A percentile compares a stretch with the other conserved stretches of the same genome.
phyloP scores from a whole-genome alignment of 768 basidiomycete genomes.

The Lepiota brunneoincarnata region DNA sequence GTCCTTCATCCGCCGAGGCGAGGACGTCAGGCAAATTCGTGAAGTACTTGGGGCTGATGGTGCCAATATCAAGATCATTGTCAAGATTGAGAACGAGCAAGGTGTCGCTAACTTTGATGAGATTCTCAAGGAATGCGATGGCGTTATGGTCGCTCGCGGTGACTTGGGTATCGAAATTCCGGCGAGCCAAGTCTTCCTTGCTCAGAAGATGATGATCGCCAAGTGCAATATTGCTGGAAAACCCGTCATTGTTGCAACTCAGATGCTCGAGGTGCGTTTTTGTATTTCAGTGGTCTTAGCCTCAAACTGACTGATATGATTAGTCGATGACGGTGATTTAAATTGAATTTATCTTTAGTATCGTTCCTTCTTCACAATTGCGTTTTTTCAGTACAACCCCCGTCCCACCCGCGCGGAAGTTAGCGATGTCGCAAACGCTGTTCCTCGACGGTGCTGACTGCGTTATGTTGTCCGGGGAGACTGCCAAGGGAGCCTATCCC shows the following conservation, averaged over 20 bases:
- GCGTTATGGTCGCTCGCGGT: constrained; percentile 99
- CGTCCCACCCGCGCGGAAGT: constrained; percentile 98
- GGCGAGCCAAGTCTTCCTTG: constrained; percentile 98
- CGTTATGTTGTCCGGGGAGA: constrained; percentile 99
- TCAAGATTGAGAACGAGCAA: constrained; percentile 99
- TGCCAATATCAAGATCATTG: constrained; percentile 96
- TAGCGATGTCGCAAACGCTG: constrained; percentile 98
- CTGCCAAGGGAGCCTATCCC: constrained; percentile 96
- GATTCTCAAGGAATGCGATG: constrained; percentile 91
- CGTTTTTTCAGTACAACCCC: constrained; percentile 78
- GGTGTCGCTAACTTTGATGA: constrained; percentile 99
- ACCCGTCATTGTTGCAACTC: constrained; percentile 97
- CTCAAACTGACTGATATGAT: constrained; percentile 14
- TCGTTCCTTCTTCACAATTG: background rate
- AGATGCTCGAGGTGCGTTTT: constrained; percentile 88
- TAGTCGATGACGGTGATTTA: constrained; percentile 87
- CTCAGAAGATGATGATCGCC: constrained; percentile 99
- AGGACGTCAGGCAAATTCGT: constrained; percentile 94
- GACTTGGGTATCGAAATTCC: constrained; percentile 99
- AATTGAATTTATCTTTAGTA: background rate
- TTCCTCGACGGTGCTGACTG: constrained; percentile 98
- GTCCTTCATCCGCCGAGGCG: constrained; percentile 93
- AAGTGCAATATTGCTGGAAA: constrained; percentile 99
- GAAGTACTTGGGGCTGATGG: constrained; percentile 93
- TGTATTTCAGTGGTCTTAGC: background rate